Conservation (phyloP, 1,284 basidiomycete species). For the Rhodotorula sp. region DNA sequence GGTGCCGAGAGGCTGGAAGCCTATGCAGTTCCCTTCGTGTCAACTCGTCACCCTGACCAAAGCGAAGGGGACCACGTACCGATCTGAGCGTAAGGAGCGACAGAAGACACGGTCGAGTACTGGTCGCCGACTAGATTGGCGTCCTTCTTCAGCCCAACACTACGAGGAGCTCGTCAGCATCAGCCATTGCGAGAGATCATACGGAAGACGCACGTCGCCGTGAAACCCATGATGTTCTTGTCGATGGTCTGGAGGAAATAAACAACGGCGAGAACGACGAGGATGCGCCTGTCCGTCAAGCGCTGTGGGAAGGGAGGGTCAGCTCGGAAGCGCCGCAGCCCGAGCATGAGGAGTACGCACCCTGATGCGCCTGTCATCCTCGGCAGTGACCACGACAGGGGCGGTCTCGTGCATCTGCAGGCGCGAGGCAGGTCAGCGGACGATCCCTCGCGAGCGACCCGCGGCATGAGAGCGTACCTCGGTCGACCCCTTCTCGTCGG, state of each 20-base stretch:
- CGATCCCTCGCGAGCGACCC: not conserved
- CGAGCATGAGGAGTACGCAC: not conserved
- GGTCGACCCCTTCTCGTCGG: slow-evolving; percentile 4
- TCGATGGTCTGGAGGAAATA: slow-evolving; percentile 4
- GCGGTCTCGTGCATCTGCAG: not conserved
- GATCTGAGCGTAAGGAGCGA: slow-evolving; percentile 40
- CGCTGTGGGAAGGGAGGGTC: not conserved
- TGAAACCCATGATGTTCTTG: not conserved
- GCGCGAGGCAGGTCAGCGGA: not conserved
- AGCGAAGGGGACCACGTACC: too few species aligned
- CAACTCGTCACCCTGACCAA: too few species aligned
- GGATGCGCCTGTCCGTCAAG: slow-evolving; percentile 1
- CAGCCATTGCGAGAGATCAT: not conserved
- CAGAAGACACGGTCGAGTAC: slow-evolving; percentile 34
- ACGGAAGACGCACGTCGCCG: not conserved
- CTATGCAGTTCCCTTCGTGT: too few species aligned
- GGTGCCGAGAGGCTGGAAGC: slow-evolving; percentile 37
- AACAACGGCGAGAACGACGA: not conserved
- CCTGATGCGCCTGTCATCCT: slow-evolving; percentile 9
- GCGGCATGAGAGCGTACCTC: too few species aligned
- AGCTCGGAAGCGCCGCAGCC: not conserved
- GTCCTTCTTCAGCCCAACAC: slow-evolving; percentile 3
- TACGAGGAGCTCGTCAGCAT: not conserved
- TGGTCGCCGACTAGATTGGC: slow-evolving; percentile 27
- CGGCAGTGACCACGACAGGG: not conserved